Evolutionary conservation across 1,284 basidiomycete genomes (phyloP).

Genomic region (Ceratobasidium sp.): DNA sequence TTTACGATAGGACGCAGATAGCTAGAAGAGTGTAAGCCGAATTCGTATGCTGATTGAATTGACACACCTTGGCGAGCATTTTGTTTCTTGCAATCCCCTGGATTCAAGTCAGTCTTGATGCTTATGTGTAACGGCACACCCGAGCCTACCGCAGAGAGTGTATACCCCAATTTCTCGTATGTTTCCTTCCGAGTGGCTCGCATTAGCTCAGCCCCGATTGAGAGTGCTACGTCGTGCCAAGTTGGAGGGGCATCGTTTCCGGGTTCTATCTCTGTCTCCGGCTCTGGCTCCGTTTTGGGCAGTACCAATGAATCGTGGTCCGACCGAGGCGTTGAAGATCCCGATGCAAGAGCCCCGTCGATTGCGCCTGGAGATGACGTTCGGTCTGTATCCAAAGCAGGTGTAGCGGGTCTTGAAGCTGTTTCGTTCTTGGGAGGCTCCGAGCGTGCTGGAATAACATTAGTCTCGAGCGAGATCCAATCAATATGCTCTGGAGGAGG

Average conservation of each 20-base stretch:
- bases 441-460: constrained; percentile 6
- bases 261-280: constrained; percentile 41
- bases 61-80: constrained; percentile 84
- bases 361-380: background rate
- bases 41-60: constrained; percentile 39
- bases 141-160: constrained; percentile 83
- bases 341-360: background rate
- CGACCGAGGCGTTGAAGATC: background rate
- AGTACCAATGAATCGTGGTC: background rate
- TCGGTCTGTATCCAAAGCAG: background rate
- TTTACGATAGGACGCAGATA: constrained; percentile 47
- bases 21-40: background rate
- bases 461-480: constrained; percentile 54
- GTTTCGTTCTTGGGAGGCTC: constrained; percentile 38
- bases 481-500: constrained; percentile 64
- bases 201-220: constrained; percentile 90
- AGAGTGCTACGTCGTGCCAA: constrained; percentile 94
- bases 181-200: constrained; percentile 75
- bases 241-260: constrained; percentile 53
- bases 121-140: background rate
- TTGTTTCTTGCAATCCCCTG: constrained; percentile 94
- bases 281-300: constrained; percentile 26
- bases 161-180: constrained; percentile 81
- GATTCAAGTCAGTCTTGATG: constrained; percentile 20
- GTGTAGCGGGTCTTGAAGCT: background rate